Evolutionary conservation across 164 flowering plant species (phyloP).

Genomic region (Tinospora cordifolia): DNA sequence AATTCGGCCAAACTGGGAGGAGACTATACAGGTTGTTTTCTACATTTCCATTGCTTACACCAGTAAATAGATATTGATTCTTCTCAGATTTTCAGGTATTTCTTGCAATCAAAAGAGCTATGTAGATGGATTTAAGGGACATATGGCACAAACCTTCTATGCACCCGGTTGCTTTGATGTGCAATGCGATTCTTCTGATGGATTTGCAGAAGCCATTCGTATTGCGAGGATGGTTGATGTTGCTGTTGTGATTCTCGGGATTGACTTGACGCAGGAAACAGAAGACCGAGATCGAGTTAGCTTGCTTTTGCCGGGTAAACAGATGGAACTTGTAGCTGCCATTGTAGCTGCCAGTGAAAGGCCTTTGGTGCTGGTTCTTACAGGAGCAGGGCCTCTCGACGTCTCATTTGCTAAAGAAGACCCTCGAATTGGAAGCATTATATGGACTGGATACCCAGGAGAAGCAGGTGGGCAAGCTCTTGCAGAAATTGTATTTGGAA

Average conservation of each 20-base stretch:
- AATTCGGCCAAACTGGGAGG: conserved; percentile 47
- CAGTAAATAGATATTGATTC: neutral
- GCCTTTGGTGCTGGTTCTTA: conserved; percentile 67
- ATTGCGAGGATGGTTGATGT: conserved; percentile 54
- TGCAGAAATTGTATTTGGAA: conserved; percentile 73
- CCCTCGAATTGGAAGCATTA: conserved; percentile 58
- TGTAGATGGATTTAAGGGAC: conserved; percentile 39
- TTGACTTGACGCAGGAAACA: conserved; percentile 75
- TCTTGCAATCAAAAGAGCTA: conserved; percentile 61
- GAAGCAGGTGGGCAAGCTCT: conserved; percentile 82
- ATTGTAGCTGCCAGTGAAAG: conserved; percentile 51
- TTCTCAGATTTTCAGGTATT: conserved; percentile 35
- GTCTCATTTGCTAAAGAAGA: conserved; percentile 61
- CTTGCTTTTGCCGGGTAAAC: conserved; percentile 83
- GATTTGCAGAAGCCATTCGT: conserved; percentile 51
- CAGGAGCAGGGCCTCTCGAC: conserved; percentile 90
- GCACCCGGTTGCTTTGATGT: conserved; percentile 65
- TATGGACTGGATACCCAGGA: conserved; percentile 96
- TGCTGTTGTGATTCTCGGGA: conserved; percentile 62
- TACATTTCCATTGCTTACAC: neutral
- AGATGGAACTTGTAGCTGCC: conserved; percentile 55
- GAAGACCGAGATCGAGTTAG: conserved; percentile 80
- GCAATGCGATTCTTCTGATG: conserved; percentile 40
- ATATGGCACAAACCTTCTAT: conserved; percentile 30
- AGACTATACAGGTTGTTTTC: conserved; percentile 60